Evolutionary conservation across 306 rosid species (phyloP).

Genomic region (Quercus agrifolia): DNA sequence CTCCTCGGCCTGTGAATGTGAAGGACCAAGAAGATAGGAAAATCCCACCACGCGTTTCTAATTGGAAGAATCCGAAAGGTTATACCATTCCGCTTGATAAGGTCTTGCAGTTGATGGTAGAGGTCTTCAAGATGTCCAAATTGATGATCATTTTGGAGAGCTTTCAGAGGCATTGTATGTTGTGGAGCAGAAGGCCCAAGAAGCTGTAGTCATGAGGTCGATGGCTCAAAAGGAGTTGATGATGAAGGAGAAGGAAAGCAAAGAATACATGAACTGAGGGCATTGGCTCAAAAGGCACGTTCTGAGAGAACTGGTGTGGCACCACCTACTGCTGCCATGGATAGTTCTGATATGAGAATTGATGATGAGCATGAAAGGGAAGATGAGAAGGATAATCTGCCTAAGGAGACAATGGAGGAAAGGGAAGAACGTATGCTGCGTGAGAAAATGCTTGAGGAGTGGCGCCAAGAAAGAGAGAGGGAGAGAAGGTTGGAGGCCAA

Average conservation of each 20-base stretch:
- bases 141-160: constrained; percentile 76
- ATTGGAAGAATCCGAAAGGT: constrained; percentile 94
- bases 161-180: constrained; percentile 77
- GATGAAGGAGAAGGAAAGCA: constrained; percentile 81
- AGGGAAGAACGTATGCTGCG: constrained; percentile 59
- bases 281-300: constrained; percentile 75
- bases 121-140: constrained; percentile 91
- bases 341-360: constrained; percentile 44
- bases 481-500: constrained; percentile 91
- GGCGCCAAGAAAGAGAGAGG: constrained; percentile 81
- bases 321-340: constrained; percentile 44
- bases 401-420: constrained; percentile 64
- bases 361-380: constrained; percentile 53
- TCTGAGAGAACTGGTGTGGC: constrained; percentile 73
- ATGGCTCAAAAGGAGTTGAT: constrained; percentile 86
- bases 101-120: constrained; percentile 85
- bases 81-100: constrained; percentile 85
- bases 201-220: constrained; percentile 81
- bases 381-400: constrained; percentile 46
- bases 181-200: constrained; percentile 90
- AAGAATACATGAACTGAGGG: constrained; percentile 75
- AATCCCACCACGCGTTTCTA: constrained; percentile 82
- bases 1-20: constrained; percentile 81
- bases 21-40: constrained; percentile 94
- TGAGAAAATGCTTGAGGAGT: constrained; percentile 83